phyloP scores from a whole-genome alignment of 208 protist species.

The Zelonia costaricensis region DNA sequence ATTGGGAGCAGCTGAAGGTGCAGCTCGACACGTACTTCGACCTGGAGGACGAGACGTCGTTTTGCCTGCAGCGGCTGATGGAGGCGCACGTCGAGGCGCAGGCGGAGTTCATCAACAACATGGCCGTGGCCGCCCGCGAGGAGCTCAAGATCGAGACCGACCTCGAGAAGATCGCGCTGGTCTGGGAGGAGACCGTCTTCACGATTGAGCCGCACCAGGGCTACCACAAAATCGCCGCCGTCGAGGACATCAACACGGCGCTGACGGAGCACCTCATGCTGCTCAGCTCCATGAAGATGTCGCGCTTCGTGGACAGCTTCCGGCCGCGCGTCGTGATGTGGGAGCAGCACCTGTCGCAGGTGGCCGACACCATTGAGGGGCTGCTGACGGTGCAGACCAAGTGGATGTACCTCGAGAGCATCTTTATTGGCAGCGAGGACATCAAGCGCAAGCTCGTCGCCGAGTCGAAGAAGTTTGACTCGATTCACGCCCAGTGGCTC shows the following conservation, averaged over 20 bases:
- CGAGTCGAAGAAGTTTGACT: slow-evolving; percentile 96
- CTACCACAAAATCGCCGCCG: slow-evolving; percentile 91
- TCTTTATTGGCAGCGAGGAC: slow-evolving; percentile 97
- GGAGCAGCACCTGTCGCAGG: slow-evolving; percentile 95
- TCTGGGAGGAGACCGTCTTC: slow-evolving; percentile 91
- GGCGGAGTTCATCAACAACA: slow-evolving; percentile 92
- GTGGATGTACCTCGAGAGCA: slow-evolving; percentile 98
- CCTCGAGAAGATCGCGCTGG: slow-evolving; percentile 89
- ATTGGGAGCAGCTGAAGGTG: slow-evolving; percentile 94
- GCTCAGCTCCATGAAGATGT: slow-evolving; percentile 97
- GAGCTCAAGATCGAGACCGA: slow-evolving; percentile 96
- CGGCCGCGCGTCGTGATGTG: slow-evolving; percentile 93
- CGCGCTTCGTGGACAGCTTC: slow-evolving; percentile 95
- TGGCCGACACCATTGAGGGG: slow-evolving; percentile 94
- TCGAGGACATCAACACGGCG: slow-evolving; percentile 94
- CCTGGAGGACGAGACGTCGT: slow-evolving; percentile 82
- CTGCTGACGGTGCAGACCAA: slow-evolving; percentile 93
- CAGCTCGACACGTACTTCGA: slow-evolving; percentile 93
- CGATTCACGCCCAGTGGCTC: slow-evolving; percentile 95
- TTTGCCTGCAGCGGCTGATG: slow-evolving; percentile 95
- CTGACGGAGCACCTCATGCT: slow-evolving; percentile 95
- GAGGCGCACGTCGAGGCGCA: slow-evolving; percentile 94
- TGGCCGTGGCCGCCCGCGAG: slow-evolving; percentile 93
- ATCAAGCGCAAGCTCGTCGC: slow-evolving; percentile 97
- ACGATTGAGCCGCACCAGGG: slow-evolving; percentile 87